A percentile compares a stretch with the other conserved stretches of the same genome.
phyloP scores from a whole-genome alignment of 352 stramenopile genomes.

The Phytophthora lateralis region DNA sequence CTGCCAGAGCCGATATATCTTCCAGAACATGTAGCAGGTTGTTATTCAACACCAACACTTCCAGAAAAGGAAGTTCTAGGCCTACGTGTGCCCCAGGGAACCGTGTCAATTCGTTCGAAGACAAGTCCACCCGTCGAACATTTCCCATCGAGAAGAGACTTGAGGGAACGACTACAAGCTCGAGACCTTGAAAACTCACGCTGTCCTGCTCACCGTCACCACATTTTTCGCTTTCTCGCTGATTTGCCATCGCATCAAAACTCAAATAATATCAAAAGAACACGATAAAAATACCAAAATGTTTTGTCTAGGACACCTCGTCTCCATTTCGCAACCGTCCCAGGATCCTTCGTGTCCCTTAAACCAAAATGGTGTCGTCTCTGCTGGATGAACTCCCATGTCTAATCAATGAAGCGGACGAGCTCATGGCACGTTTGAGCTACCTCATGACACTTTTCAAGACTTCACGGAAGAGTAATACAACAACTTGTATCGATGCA shows the following conservation, averaged over 20 bases:
- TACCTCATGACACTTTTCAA: constrained; percentile 45
- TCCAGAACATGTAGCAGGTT: constrained; percentile 73
- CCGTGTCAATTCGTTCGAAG: constrained; percentile 59
- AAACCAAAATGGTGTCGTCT: constrained; percentile 48
- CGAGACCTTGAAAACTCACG: constrained; percentile 40
- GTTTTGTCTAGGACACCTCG: not conserved
- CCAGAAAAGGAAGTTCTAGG: constrained; percentile 45
- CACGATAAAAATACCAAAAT: constrained; percentile 33
- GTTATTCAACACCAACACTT: constrained; percentile 53
- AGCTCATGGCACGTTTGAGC: constrained; percentile 56
- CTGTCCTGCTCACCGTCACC: constrained; percentile 40
- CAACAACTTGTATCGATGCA: not conserved
- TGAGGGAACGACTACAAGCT: constrained; percentile 44
- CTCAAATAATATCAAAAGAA: not conserved
- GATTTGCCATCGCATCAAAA: constrained; percentile 13
- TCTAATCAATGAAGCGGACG: constrained; percentile 62
- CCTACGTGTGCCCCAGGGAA: constrained; percentile 59
- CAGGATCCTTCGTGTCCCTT: not conserved
- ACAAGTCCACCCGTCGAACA: constrained; percentile 60
- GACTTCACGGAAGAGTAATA: not conserved
- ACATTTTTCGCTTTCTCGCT: constrained; percentile 4
- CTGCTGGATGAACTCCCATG: constrained; percentile 70
- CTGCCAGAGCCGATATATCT: constrained; percentile 61
- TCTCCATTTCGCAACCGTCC: not conserved
- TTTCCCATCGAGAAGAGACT: constrained; percentile 62